Base-by-base conservation (phyloP, 2,329 filamentous ascomycete species). In the Calcarisporium arbuscula region DNA sequence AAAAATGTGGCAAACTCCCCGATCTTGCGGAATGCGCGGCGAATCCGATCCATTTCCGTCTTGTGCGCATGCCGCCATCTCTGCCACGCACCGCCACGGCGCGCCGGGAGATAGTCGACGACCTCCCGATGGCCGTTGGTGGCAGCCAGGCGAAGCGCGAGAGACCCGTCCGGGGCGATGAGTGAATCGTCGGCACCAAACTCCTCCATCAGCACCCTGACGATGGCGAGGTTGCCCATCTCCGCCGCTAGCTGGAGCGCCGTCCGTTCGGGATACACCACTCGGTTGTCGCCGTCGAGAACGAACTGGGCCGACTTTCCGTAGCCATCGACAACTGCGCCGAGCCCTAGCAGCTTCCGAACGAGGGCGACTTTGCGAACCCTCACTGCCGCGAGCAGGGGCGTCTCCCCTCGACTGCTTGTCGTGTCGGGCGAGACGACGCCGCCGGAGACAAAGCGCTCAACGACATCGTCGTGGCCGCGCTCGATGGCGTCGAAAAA, bases 141-240 rank as follows among this genome's bases (percentile, higher is more conserved):
- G 1, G 63, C 64, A 1, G 68, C 67, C 1, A 72, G 54, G 2
- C 67, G 60, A 11, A 70, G 48, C 1, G 67, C 67, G 1, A 62
- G 53, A 32, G 66, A 58, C 0, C 66, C 68, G 34, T 69, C 65
- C 5, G 63, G 61, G 1, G 66, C 64, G 8, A 70, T 50, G 5
- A 66, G 32, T 2, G 52, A 45, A 44, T 70, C 66, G 41, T 69
- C 57, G 10, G 65, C 65, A 14, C 52, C 48, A 16, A 60, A 59
- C 10, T 60, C 55, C 14, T 63, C 53, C 30, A 62, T 47, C 10
- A 71, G 48, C 2, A 68, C 46, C 40, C 52, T 58, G 20, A 64
- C 65, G 5, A 70, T 39, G 4, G 60, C 52, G 4, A 68, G 41
- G 8, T 60, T 54, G 2, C 67, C 67, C 2, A 40, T 36, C 17